Evolutionary conservation across 2,329 filamentous ascomycete genomes (phyloP), one percentile per base, ranked within the genome.

Genomic region (Hypocreales sp.): DNA sequence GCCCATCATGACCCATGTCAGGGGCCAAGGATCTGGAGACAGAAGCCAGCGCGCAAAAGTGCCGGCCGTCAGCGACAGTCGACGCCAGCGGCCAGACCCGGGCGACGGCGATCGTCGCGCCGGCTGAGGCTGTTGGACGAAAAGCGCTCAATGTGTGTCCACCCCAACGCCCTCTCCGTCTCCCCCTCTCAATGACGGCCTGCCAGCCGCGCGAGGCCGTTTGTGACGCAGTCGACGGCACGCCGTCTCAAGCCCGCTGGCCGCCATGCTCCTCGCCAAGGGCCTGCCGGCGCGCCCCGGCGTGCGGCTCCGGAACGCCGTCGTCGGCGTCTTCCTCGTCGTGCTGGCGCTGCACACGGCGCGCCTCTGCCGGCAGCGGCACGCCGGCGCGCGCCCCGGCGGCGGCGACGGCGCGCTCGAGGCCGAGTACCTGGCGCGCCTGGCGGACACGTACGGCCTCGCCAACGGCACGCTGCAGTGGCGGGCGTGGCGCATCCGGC

Each of bases 401-500:
- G 28, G 31, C 3, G 37, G 34, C 4, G 34, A 35, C 24, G 26
- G 38, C 4, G 35, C 41, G 6, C 38, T 45, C 9, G 47, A 54
- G 34, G 50, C 50, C 9, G 39, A 47, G 27, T 51, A 51, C 28
- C 27, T 53, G 18, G 39, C 40, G 15, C 37, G 46, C 4, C 29
- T 52, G 8, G 40, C 33, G 13, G 38, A 37, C 7, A 36, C 37
- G 4, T 41, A 45, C 18, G 37, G 40, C 7, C 37, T 53, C 15
- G 45, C 47, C 5, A 42, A 48, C 8, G 34, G 46, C 21, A 46
- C 47, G 2, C n/a, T n/a, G n/a, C 39, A 40, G 12, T 55, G 51
- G 51, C 39, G 43, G 21, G 44, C 46, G 3, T 51, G 48, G 48
- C 42, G 41, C 34, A 37, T 53, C n/a, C 39, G 40, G 8, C 40